Base-by-base conservation (phyloP, 805 yeast species). In the Diddensiella santjacobensis region DNA sequence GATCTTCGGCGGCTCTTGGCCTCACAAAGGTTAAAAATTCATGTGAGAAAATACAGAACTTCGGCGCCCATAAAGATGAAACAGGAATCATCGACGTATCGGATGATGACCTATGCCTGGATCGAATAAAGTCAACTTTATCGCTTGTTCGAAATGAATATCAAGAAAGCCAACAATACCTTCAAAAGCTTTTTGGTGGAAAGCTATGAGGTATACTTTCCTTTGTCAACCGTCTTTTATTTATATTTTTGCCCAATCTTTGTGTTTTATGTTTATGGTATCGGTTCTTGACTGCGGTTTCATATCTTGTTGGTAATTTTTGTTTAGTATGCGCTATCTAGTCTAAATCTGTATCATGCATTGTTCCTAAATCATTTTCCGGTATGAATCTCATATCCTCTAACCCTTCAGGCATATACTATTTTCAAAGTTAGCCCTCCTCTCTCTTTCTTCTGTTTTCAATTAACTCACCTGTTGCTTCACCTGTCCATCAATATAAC, bases 1-100 rank as follows among this genome's bases (percentile, higher is more conserved):
- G 99, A 40, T 84, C 95, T 10, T 95, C 97, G 1, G 96, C 97
- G 1, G 91, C 96, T 0, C 71, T 93, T 50, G 99, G 99, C 2
- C 73, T 93, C 48, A 79, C 78, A 40, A 80, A 81, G 52, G 86
- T 93, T 43, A 89, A 89, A 49, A 78, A 80, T 61, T 84, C 89
- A 58, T 93, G 99, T 68, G 99, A 90, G 66, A 74, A 90, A 55
- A 90, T 93, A 53, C 99, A 93, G 67, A 90, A 90, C 64, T 80
- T 87, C 55, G 98, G 96, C 19, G 78, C 79, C 50, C 71, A 70
- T 55, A 67, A 58, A 43, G 69, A 64, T 26, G 64, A 60, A 35
- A 50, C 61, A 6, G 74, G 73, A n/a, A 57, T 56, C 2, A 55
- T 54, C 10, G 62, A 58, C 22, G 59, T 67, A 33, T 52, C 44